phyloP scores from a whole-genome alignment of 352 stramenopile species.

The Pythium monospermum region DNA sequence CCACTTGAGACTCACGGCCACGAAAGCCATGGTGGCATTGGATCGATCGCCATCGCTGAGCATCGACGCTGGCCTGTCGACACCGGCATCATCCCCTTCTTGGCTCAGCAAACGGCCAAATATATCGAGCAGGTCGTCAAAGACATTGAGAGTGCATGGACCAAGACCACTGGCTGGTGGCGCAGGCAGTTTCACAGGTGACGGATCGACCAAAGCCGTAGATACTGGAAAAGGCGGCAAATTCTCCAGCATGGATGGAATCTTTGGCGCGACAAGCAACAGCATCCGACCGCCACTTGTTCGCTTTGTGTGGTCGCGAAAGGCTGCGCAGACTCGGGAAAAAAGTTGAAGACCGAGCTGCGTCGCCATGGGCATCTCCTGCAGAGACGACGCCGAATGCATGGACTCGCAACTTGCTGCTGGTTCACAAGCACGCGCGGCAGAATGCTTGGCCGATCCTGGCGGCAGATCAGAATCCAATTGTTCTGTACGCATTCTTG shows the following conservation, averaged over 20 bases:
- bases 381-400: no score
- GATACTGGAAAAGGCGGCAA: conserved; percentile 56
- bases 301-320: conserved; percentile 31
- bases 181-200: conserved; percentile 30
- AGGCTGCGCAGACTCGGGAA: conserved; percentile 57
- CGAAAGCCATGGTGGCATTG: conserved; percentile 39
- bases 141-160: conserved; percentile 29
- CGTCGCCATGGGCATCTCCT: no score
- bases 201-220: no score
- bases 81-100: neutral
- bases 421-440: no score
- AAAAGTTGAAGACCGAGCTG: conserved; percentile 71
- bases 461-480: no score
- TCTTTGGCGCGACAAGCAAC: conserved; percentile 38
- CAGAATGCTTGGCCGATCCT: no score
- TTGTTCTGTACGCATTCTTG: no score
- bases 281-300: conserved; percentile 34
- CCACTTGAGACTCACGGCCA: conserved; percentile 67
- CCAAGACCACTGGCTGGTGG: neutral
- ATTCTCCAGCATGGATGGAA: conserved; percentile 50
- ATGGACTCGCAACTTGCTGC: no score
- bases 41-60: conserved; percentile 22
- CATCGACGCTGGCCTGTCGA: neutral
- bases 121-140: conserved; percentile 46
- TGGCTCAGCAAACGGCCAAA: conserved; percentile 33